Evolutionary conservation across 2,329 filamentous ascomycete species (phyloP), one percentile per base, ranked within the genome.

Genomic region (Colletotrichum tropicale): DNA sequence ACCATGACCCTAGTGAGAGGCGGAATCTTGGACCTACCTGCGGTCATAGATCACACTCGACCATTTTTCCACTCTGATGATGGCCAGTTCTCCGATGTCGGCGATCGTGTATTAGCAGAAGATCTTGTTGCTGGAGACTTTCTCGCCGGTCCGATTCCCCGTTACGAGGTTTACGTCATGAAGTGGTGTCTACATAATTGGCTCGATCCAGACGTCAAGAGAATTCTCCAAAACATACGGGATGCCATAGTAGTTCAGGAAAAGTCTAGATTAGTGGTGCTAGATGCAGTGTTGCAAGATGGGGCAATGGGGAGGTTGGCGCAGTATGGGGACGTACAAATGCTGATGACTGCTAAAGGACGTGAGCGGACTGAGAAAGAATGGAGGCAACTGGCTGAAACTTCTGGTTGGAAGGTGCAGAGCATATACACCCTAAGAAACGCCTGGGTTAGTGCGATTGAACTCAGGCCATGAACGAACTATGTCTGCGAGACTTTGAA

Each of bases 141-240:
- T 78, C 79, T 86, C 5, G 28, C 18, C 10, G 26, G 78, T 8
- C 36, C 69, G 6, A 78, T 87, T 2, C 85, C 85, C 1, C 13
- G 73, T 0, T 83, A 60, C 30, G 78, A 82, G 15, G 76, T 80
- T 1, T 83, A 83, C 73, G 79, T 78, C 4, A 82, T 83, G 79
- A 87, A 87, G 68, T 87, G 86, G 86, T 82, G 80, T 64, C 80
- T 87, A 15, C 86, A 87, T 67, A 81, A 87, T 76, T 87, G 86
- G 86, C 75, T 78, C 2, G 85, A 87, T 69, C 77, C 78, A 1
- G 74, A 85, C 5, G 81, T 80, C 4, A 30, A 78, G 4, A 72
- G 21, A 13, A 84, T 87, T 62, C 78, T 80, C 1, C 43, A 16
- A 6, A 81, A 77, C n/a, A 79, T 82, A 38, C 82, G 84, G 4